Conservation (phyloP, 352 stramenopile species). For the Globisporangium yorkense region DNA sequence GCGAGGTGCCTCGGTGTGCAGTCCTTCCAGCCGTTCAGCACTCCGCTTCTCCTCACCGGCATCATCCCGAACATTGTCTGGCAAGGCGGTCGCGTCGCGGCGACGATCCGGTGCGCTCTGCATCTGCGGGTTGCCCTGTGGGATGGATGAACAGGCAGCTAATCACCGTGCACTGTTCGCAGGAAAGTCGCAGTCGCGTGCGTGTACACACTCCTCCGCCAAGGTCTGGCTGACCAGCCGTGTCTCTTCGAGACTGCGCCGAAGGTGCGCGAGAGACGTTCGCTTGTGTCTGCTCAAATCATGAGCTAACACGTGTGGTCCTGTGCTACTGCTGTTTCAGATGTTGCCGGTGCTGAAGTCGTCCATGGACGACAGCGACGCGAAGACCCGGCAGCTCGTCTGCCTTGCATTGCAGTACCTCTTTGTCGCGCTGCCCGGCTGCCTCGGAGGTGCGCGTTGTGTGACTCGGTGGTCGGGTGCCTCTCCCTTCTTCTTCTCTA, state of each 20-base stretch:
- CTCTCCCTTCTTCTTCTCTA: neutral
- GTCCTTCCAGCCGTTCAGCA: slow-evolving; percentile 62
- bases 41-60: slow-evolving; percentile 53
- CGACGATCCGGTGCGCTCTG: slow-evolving; percentile 64
- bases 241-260: slow-evolving; percentile 82
- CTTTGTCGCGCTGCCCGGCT: slow-evolving; percentile 74
- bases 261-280: slow-evolving; percentile 26
- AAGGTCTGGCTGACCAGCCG: slow-evolving; percentile 59
- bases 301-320: neutral
- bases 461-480: neutral
- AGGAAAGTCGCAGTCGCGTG: slow-evolving; percentile 88
- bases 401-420: slow-evolving; percentile 87
- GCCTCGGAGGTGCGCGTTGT: slow-evolving; percentile 46
- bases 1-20: slow-evolving; percentile 9
- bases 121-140: neutral
- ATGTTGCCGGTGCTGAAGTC: slow-evolving; percentile 88
- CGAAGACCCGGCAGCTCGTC: slow-evolving; percentile 84
- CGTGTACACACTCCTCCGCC: slow-evolving; percentile 79
- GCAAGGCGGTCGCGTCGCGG: slow-evolving; percentile 78
- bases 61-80: slow-evolving; percentile 90
- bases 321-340: slow-evolving; percentile 16
- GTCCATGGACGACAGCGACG: slow-evolving; percentile 83
- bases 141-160: neutral
- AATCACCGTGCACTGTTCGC: neutral
- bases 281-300: neutral